Evolutionary conservation across 352 stramenopile species (phyloP).

Genomic region (Phytophthora idaei): DNA sequence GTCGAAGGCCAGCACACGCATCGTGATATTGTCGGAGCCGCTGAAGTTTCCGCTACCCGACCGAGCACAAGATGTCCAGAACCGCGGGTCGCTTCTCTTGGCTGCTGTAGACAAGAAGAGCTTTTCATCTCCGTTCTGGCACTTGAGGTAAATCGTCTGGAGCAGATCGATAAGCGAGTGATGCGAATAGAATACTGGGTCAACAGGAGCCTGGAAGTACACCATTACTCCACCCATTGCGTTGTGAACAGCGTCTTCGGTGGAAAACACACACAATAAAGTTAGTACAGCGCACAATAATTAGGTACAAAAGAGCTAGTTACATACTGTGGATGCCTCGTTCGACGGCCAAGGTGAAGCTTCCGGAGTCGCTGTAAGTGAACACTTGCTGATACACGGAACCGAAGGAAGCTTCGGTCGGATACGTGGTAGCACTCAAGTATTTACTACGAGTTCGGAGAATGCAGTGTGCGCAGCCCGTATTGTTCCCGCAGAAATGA

Average conservation of each 20-base stretch:
- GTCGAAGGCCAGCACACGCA: constrained; percentile 23
- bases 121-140: constrained; percentile 37
- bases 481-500: constrained; percentile 50
- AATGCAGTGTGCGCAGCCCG: constrained; percentile 42
- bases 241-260: constrained; percentile 47
- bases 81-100: constrained; percentile 40
- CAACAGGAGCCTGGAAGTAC: constrained; percentile 45
- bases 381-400: constrained; percentile 60
- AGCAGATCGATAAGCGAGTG: constrained; percentile 54
- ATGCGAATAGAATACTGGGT: constrained; percentile 64
- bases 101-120: constrained; percentile 18
- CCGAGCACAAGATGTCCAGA: constrained; percentile 42
- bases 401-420: constrained; percentile 40
- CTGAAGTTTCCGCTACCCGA: constrained; percentile 31
- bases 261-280: background rate
- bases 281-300: background rate
- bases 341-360: constrained; percentile 42
- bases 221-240: constrained; percentile 45
- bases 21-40: constrained; percentile 34
- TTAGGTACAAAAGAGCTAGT: background rate
- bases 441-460: constrained; percentile 24
- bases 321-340: constrained; percentile 51
- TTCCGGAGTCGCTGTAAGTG: constrained; percentile 22
- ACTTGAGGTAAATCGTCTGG: constrained; percentile 64
- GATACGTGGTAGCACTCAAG: constrained; percentile 26